A percentile compares a stretch with the other conserved stretches of the same genome.
phyloP scores from a whole-genome alignment of 371 early-diverging fungal genomes.

The Gilbertella persicaria region DNA sequence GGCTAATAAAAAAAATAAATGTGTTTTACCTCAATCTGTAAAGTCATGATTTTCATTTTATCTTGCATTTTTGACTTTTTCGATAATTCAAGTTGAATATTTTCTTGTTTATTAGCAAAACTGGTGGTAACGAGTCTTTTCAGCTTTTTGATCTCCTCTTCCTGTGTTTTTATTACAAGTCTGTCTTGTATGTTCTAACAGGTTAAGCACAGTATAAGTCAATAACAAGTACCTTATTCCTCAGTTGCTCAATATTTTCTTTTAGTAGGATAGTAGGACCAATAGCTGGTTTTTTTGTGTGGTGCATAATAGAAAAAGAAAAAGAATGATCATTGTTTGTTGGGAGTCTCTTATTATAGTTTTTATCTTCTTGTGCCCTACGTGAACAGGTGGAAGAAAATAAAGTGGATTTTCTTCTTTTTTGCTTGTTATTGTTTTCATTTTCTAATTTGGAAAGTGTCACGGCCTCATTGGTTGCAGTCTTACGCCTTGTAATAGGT shows the following conservation, averaged over 20 bases:
- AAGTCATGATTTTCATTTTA: too few species aligned
- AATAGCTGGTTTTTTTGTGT: slow-evolving; percentile 4
- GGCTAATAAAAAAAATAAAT: too few species aligned
- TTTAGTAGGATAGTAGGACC: too few species aligned
- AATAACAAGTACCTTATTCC: too few species aligned
- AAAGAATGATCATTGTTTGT: slow-evolving; percentile 1
- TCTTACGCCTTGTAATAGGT: not conserved
- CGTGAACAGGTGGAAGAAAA: slow-evolving; percentile 23
- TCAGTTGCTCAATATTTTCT: too few species aligned
- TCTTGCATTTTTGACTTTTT: too few species aligned
- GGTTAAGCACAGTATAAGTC: not conserved
- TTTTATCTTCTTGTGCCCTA: slow-evolving; percentile 18
- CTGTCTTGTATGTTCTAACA: slow-evolving; percentile 12
- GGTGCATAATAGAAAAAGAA: slow-evolving; percentile 3
- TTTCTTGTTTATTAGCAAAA: too few species aligned
- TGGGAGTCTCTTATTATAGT: slow-evolving; percentile 14
- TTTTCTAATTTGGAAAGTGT: slow-evolving; percentile 19
- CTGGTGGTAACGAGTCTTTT: slow-evolving; percentile 4
- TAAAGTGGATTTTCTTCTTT: too few species aligned
- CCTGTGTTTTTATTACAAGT: slow-evolving; percentile 11
- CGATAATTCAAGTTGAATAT: too few species aligned
- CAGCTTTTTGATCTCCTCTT: slow-evolving; percentile 9
- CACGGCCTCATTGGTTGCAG: not conserved
- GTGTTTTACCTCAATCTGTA: too few species aligned
- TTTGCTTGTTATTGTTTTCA: slow-evolving; percentile 19